Percentiles rank a stretch among this genome's conserved stretches.
Evolutionary conservation across 73 alveolate species (phyloP).

Genomic region (Durusdinium trenchii): DNA sequence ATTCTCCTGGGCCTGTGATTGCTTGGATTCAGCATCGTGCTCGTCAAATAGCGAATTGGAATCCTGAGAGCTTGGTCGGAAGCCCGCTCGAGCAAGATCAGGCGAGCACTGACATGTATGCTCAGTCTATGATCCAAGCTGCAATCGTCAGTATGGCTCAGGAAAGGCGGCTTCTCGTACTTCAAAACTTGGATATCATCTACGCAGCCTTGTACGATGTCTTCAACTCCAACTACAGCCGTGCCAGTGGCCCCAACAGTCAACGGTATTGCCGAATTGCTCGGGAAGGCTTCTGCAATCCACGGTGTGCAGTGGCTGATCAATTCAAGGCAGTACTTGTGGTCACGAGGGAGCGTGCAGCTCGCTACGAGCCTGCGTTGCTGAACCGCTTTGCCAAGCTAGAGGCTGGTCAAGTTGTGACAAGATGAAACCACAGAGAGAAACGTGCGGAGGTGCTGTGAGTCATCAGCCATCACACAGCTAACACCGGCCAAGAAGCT

Average conservation of each 20-base stretch:
- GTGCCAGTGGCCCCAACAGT: slow-evolving; percentile 41
- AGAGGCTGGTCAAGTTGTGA: too few relatives aligned
- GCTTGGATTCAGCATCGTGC: slow-evolving; percentile 59
- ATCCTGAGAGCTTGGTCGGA: slow-evolving; percentile 29
- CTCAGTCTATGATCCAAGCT: slow-evolving; percentile 38
- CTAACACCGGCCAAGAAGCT: too few relatives aligned
- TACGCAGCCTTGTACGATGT: slow-evolving; percentile 59
- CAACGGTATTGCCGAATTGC: slow-evolving; percentile 58
- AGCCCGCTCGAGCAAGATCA: slow-evolving; percentile 35
- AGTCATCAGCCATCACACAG: too few relatives aligned
- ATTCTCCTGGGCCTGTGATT: slow-evolving; percentile 46
- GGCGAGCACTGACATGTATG: slow-evolving; percentile 59
- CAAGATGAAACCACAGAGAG: too few relatives aligned
- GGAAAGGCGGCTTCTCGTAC: slow-evolving; percentile 2
- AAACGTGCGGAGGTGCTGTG: too few relatives aligned
- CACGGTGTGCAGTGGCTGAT: slow-evolving; percentile 51
- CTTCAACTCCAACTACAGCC: slow-evolving; percentile 64
- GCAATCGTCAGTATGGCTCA: slow-evolving; percentile 66
- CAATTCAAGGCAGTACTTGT: slow-evolving; percentile 57
- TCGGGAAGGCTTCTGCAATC: slow-evolving; percentile 49
- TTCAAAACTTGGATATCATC: slow-evolving; percentile 25
- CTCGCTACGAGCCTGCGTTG: slow-evolving; percentile 34
- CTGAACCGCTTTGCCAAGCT: slow-evolving; percentile 52
- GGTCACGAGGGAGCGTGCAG: slow-evolving; percentile 24
- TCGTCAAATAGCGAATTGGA: not conserved